These are phyloP conservation scores for Cladophialophora immunda DNA, from an alignment of 2,329 filamentous ascomycete genomes.

Conservation along the genomic window DNA sequence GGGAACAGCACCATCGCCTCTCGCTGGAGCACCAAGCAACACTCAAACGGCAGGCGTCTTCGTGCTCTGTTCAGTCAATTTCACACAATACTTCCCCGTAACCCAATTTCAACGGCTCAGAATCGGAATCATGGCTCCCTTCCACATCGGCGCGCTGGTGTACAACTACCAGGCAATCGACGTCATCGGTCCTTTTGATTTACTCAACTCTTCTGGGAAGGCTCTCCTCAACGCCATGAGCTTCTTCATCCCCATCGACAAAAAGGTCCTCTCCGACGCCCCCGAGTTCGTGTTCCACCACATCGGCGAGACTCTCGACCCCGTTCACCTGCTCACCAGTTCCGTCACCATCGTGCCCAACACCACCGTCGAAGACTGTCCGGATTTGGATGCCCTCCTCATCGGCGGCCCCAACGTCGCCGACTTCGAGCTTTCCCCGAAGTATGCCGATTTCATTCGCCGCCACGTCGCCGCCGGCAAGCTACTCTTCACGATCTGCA, in stretches of 20 bases:
- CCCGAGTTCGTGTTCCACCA: constrained; percentile 26
- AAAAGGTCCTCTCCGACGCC: constrained; percentile 45
- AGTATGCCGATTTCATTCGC: constrained; percentile 24
- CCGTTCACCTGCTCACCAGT: constrained; percentile 18
- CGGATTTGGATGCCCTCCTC: constrained; percentile 28
- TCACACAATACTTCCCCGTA: constrained; percentile 8
- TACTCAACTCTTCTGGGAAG: constrained; percentile 34
- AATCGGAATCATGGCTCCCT: constrained; percentile 17
- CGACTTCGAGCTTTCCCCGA: constrained; percentile 18
- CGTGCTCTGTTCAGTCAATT: neutral
- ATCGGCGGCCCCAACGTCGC: constrained; percentile 29
- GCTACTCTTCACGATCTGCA: constrained; percentile 30
- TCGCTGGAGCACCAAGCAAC: neutral
- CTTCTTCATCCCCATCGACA: constrained; percentile 28
- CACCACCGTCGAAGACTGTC: constrained; percentile 26
- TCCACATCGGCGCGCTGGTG: constrained; percentile 26
- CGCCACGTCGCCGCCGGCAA: constrained; percentile 23
- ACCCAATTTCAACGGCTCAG: constrained; percentile 23
- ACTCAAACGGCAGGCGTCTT: neutral
- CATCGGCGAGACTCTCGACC: constrained; percentile 27
- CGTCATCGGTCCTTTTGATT: constrained; percentile 29
- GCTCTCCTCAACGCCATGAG: constrained; percentile 29
- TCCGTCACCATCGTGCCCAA: constrained; percentile 26
- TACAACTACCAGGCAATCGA: constrained; percentile 31
- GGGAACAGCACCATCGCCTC: neutral